Base-by-base conservation (phyloP, 139 green algal genomes). In the Picochlorum sp. region DNA sequence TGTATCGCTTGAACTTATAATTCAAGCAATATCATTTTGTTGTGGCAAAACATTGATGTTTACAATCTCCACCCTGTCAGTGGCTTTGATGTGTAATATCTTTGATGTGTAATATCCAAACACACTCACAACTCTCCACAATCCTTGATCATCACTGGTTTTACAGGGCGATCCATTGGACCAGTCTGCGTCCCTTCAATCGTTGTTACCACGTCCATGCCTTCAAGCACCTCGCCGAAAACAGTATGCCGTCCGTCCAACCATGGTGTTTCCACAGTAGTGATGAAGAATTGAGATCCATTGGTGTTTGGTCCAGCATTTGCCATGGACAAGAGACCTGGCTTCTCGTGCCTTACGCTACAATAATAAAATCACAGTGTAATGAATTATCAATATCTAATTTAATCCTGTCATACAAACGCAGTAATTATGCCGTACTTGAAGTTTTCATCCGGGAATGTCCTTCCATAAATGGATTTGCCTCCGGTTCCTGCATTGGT, bases 281-380 rank as follows among this genome's bases (percentile, higher is more conserved):
- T 89, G 52, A 96, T 81, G 81, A 96, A 94, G 69, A 96, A 96
- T 69, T 93, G 81, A 3, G 61, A 76, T 64, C 64, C 81, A 52
- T 89, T 91, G 43, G 81, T 89, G 71, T 85, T 81, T 22, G 77
- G 77, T 4, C 85, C 85, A 3, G 88, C 85, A 69, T 96, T 96
- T 37, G 89, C 89, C 87, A 95, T 95, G 52, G 73, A 85, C 41
- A 95, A 72, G 33, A 87, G 69, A n/a, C 88, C 88, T 16, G 81
- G 73, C 8, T 76, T 78, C 20, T 60, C 71, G 65, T 84, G 72
- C 37, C 65, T 64, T 22, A 66, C 22, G 45, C 61, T n/a, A n/a
- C n/a, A n/a, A n/a, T n/a, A n/a, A n/a, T n/a, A n/a, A n/a, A n/a
- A n/a, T n/a, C n/a, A n/a, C n/a, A n/a, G n/a, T n/a, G n/a, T n/a